Conservation (phyloP, 1,284 basidiomycete genomes). For the Heliocybe sulcata region DNA sequence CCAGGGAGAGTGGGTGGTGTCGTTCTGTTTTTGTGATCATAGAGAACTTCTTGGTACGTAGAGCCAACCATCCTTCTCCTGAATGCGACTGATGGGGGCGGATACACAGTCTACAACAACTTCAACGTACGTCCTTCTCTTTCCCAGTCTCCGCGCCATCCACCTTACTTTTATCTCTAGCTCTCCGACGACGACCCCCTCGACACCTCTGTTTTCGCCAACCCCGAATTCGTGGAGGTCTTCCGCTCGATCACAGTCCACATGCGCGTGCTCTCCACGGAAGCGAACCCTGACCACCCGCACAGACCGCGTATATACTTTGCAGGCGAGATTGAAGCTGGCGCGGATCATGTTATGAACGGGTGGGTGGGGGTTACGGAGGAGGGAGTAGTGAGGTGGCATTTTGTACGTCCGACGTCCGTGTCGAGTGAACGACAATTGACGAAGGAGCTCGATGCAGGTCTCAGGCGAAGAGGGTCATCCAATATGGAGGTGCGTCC, state of each 20-base stretch:
- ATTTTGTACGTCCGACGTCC: slow-evolving; percentile 41
- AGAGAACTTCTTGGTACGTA: slow-evolving; percentile 49
- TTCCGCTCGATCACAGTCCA: slow-evolving; percentile 40
- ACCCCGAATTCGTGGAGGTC: slow-evolving; percentile 41
- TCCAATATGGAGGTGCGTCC: slow-evolving; percentile 53
- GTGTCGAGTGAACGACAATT: background rate
- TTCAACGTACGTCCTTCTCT: slow-evolving; percentile 27
- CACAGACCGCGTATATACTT: slow-evolving; percentile 47
- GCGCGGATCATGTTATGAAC: slow-evolving; percentile 28
- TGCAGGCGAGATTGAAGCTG: slow-evolving; percentile 38
- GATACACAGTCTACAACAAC: slow-evolving; percentile 41
- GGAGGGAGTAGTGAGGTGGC: slow-evolving; percentile 53
- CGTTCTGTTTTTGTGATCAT: slow-evolving; percentile 66
- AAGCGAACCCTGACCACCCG: slow-evolving; percentile 39
- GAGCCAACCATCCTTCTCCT: background rate
- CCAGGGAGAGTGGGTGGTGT: slow-evolving; percentile 49
- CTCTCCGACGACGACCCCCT: slow-evolving; percentile 24
- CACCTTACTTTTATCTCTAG: slow-evolving; percentile 9
- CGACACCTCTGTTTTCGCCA: slow-evolving; percentile 40
- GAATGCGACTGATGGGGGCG: background rate
- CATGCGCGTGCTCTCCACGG: slow-evolving; percentile 33
- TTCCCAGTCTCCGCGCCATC: background rate
- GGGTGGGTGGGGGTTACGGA: slow-evolving; percentile 51
- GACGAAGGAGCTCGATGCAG: slow-evolving; percentile 20
- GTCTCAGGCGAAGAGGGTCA: slow-evolving; percentile 49